Percentiles rank a stretch among this genome's conserved stretches.
Conservation (phyloP, 2,329 filamentous ascomycete genomes). For the Aspergillus amoenus region DNA sequence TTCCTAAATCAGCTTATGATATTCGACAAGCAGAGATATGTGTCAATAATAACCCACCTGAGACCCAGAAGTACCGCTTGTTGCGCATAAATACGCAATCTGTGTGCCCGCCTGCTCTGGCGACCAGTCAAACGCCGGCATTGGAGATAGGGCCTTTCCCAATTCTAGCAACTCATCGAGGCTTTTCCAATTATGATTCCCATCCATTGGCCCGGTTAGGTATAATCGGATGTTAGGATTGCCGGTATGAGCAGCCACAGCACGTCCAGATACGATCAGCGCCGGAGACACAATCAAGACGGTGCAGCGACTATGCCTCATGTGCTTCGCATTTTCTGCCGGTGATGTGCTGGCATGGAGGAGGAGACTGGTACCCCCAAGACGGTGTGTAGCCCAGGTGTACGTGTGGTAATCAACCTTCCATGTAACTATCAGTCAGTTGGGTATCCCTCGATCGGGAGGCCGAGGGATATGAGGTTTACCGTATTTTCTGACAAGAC, state of each 20-base stretch:
- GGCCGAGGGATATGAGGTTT: background rate
- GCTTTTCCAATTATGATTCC: background rate
- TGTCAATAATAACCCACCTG: background rate
- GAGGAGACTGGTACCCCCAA: background rate
- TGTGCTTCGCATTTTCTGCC: background rate
- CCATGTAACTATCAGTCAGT: background rate
- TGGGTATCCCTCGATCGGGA: background rate
- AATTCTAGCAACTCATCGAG: background rate
- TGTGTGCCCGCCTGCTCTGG: background rate
- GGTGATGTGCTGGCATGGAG: background rate
- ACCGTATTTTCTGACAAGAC: background rate
- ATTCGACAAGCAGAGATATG: no score
- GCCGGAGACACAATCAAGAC: background rate
- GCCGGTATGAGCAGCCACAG: background rate
- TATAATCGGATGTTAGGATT: background rate
- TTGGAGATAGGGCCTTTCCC: background rate
- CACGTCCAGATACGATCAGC: background rate
- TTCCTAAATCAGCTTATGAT: no score
- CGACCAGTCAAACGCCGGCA: background rate
- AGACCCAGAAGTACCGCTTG: constrained; percentile 11
- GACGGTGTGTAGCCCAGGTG: background rate
- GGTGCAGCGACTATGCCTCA: background rate
- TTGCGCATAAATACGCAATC: constrained; percentile 6
- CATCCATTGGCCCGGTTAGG: background rate
- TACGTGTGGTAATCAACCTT: background rate